phyloP scores from a whole-genome alignment of 2,329 filamentous ascomycete genomes.

The Colletotrichum sp. region DNA sequence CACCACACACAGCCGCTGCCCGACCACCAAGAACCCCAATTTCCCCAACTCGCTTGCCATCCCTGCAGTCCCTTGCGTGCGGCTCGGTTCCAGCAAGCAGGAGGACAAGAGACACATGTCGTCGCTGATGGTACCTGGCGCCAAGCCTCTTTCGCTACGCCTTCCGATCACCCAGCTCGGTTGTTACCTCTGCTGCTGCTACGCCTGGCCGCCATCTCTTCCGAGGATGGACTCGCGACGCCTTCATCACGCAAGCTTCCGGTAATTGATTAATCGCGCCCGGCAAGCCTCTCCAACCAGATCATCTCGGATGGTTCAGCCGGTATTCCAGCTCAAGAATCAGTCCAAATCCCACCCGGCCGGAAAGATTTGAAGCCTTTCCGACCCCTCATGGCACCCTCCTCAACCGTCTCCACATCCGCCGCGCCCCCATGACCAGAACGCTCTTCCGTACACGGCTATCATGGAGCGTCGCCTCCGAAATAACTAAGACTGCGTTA shows the following conservation, averaged over 20 bases:
- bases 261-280: background rate
- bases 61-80: constrained; percentile 6
- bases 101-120: background rate
- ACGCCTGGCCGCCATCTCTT: background rate
- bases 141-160: constrained; percentile 8
- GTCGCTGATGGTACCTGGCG: constrained; percentile 2
- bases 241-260: background rate
- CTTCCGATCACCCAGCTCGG: background rate
- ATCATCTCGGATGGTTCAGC: background rate
- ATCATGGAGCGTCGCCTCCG: constrained; percentile 24
- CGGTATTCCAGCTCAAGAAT: background rate
- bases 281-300: background rate
- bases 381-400: constrained; percentile 17
- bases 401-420: constrained; percentile 13
- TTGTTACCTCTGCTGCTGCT: background rate
- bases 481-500: constrained; percentile 15
- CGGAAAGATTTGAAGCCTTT: background rate
- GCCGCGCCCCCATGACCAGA: constrained; percentile 16
- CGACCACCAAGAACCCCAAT: background rate
- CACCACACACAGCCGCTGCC: background rate
- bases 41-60: background rate
- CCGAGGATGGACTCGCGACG: background rate
- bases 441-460: constrained; percentile 21
- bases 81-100: background rate
- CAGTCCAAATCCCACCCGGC: background rate